Evolutionary conservation across 495 filamentous ascomycete genomes (phyloP).

Genomic region (Podospora pseudoanserina): DNA sequence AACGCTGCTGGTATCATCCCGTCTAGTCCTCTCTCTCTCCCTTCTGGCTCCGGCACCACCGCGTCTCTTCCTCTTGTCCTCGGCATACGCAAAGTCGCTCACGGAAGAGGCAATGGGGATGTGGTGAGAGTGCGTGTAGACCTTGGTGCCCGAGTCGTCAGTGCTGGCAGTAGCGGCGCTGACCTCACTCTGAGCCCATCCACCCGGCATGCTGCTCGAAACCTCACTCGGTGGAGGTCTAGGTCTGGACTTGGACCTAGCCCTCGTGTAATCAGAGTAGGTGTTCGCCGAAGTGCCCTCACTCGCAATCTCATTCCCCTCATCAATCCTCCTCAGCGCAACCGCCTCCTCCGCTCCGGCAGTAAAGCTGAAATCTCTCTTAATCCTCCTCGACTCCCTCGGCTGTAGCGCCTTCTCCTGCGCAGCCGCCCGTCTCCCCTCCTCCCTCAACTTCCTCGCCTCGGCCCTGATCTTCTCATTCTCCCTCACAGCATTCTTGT

Average conservation of each 20-base stretch:
- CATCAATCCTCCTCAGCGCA: constrained; percentile 33
- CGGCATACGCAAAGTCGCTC: constrained; percentile 32
- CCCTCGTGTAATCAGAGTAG: constrained; percentile 8
- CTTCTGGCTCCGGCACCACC: constrained; percentile 26
- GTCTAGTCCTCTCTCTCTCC: constrained; percentile 6
- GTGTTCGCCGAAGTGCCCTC: constrained; percentile 7
- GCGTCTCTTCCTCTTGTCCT: constrained; percentile 36
- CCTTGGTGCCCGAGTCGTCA: constrained; percentile 65
- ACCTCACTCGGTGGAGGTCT: constrained; percentile 24
- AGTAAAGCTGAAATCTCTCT: constrained; percentile 50
- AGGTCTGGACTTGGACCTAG: constrained; percentile 42
- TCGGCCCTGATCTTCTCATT: constrained; percentile 48
- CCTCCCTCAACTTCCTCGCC: constrained; percentile 43
- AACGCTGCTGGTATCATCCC: constrained; percentile 9
- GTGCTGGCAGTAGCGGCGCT: constrained; percentile 44
- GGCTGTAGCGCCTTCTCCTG: neutral
- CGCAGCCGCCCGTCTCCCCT: constrained; percentile 22
- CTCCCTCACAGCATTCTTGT: constrained; percentile 42
- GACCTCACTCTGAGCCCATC: constrained; percentile 57
- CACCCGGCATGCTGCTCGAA: constrained; percentile 36
- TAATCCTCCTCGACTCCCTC: constrained; percentile 5
- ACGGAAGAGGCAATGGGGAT: constrained; percentile 44
- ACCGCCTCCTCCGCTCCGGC: constrained; percentile 38
- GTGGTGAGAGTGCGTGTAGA: constrained; percentile 75
- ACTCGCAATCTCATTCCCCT: constrained; percentile 18